Evolutionary conservation across 306 rosid genomes (phyloP).

Genomic region (Trifolium pratense): DNA sequence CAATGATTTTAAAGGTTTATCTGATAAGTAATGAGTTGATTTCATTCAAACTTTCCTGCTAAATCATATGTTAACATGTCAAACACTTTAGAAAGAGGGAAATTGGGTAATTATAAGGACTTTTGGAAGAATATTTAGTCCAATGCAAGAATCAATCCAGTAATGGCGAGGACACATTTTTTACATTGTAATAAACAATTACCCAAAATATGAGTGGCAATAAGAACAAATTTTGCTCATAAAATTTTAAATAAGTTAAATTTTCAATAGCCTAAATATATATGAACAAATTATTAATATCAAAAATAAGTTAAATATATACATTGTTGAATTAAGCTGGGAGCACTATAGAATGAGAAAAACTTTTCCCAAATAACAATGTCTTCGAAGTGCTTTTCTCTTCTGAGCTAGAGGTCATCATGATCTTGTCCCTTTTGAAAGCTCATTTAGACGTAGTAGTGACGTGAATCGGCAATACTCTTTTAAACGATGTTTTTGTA

Average conservation of each 20-base stretch:
- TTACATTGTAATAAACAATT: constrained; percentile 1
- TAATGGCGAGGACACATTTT: background rate
- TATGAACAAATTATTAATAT: constrained; percentile 30
- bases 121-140: background rate
- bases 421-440: too few relatives aligned
- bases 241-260: too few relatives aligned
- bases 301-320: background rate
- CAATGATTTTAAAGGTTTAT: background rate
- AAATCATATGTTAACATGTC: background rate
- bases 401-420: too few relatives aligned
- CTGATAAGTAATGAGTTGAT: background rate
- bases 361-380: too few relatives aligned
- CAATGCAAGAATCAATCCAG: background rate
- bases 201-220: too few relatives aligned
- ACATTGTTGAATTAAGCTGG: too few relatives aligned
- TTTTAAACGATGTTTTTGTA: too few relatives aligned
- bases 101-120: background rate
- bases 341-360: too few relatives aligned
- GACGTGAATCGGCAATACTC: too few relatives aligned
- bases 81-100: background rate
- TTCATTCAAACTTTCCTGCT: background rate
- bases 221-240: too few relatives aligned
- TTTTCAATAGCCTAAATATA: constrained; percentile 3
- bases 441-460: too few relatives aligned
- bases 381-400: too few relatives aligned